Evolutionary conservation across 305 asterid species (phyloP), one percentile per base, ranked within the genome.

Genomic region (Solanum hybrid): DNA sequence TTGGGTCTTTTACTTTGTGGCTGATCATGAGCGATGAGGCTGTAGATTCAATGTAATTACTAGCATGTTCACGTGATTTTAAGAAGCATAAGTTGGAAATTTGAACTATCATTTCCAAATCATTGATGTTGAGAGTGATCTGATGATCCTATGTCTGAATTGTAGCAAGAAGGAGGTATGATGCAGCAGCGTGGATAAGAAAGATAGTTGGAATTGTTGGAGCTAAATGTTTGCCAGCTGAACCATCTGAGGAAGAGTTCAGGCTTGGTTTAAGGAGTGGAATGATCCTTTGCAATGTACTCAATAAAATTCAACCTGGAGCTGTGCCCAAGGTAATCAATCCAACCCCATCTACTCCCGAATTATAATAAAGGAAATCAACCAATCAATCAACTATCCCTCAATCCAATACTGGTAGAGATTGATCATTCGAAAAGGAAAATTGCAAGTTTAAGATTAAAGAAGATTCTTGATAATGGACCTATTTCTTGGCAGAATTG

Each of bases 241-340:
- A 96, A 92, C 99, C 99, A 89, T 95, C 99, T 15, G 99, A 97
- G 91, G 99, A 96, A 86, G 99, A 96, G 89, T 96, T 97, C 89
- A 93, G 98, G 91, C 92, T 96, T 86, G 98, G 98, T 31, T 93
- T 97, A 76, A 95, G 99, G 89, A 97, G 98, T 91, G 99, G 99
- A 64, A 95, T 97, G 71, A 93, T 97, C 88, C 98, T 97, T 17
- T 97, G 99, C 93, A 95, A 92, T 91, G 98, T 89, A 31, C 95
- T 97, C 34, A 97, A 97, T 89, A 96, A 95, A 92, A 91, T 96
- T 92, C 97, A 96, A 87, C 95, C 96, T 19, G 99, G 99, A 79
- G 95, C 97, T 78, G 98, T 97, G 90, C 94, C 92, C 78, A 97
- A 96, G 98, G 99, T 96, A 40, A 66, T 87, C 72, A 66, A 19